Base-by-base conservation (phyloP, 2,329 filamentous ascomycete species). In the Alternaria viburni region DNA sequence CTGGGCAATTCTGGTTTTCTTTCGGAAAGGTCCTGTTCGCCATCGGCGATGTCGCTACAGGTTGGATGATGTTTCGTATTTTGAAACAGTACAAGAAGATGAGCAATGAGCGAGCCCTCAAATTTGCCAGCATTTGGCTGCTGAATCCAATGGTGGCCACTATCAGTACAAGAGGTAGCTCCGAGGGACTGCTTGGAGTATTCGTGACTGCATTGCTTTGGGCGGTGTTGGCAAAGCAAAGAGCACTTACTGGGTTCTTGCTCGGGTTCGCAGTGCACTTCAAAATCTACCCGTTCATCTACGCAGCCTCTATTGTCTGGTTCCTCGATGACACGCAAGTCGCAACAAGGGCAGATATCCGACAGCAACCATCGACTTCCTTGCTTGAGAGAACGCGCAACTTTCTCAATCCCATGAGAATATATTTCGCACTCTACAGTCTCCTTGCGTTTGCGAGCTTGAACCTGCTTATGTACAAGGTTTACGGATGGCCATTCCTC, bases 241-340 rank as follows among this genome's bases (percentile, higher is more conserved):
- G 91, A 17, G 74, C 81, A 1, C 77, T 96, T 9, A 91, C 93
- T 0, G 95, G 92, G 0, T 68, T 89, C 3, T 79, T 98, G 28
- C 84, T 99, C 3, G 96, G 96, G 0, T 81, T 97, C 26, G 89
- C 89, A 1, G 94, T 98, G 25, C 96, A 99, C 81, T 96, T 99
- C 82, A 99, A 99, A 85, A 98, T 99, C 65, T 99, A 99, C 74
- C 96, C 96, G 0, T 97, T 98, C 79, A 93, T 99, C 64, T 99
- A 99, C 80, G 95, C 92, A 2, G 88, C 90, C 0, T 89, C 91
- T 4, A 90, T 96, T 45, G 79, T 93, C 6, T 93, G 91, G 90
- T 94, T 90, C 90, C 88, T 95, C 82, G 91, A 92, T 69, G 82
- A 81, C 3, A 85, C 86, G 13, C 61, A 63, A 78, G 82, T 52